These are phyloP conservation scores for Pichia nakasei DNA, from an alignment of 805 yeast genomes.

Conservation along the genomic window DNA sequence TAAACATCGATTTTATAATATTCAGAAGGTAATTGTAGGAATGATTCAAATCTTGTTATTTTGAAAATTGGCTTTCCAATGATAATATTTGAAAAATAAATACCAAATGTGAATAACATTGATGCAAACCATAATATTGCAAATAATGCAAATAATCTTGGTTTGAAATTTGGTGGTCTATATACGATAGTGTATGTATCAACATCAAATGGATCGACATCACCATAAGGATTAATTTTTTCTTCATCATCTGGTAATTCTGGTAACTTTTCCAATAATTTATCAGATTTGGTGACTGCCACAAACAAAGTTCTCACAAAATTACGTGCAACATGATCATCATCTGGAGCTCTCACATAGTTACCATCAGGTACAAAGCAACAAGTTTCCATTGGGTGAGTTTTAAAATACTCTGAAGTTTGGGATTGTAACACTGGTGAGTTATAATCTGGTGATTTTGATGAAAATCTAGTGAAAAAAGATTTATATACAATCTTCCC, in stretches of 20 bases:
- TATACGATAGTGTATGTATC: conserved; percentile 65
- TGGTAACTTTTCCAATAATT: conserved; percentile 37
- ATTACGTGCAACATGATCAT: conserved; percentile 63
- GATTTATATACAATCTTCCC: conserved; percentile 57
- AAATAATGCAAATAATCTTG: conserved; percentile 44
- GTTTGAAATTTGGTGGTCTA: conserved; percentile 69
- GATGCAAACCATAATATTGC: conserved; percentile 39
- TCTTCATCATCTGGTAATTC: conserved; percentile 24
- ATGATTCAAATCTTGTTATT: not conserved
- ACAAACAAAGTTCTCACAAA: conserved; percentile 63
- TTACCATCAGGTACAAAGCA: conserved; percentile 75
- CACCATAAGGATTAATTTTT: conserved; percentile 26
- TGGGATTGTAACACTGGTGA: conserved; percentile 44
- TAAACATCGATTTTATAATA: conserved; percentile 8
- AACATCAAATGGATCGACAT: conserved; percentile 26
- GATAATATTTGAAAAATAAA: conserved; percentile 14
- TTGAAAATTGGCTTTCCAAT: conserved; percentile 20
- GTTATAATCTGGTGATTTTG: conserved; percentile 35
- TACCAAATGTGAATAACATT: conserved; percentile 22
- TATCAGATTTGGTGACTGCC: conserved; percentile 74
- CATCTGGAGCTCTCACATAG: conserved; percentile 78
- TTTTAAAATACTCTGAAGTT: conserved; percentile 36
- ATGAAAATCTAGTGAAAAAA: conserved; percentile 31
- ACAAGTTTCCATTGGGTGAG: conserved; percentile 35
- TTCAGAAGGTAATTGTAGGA: conserved; percentile 3